Conservation (phyloP, 148 eudicot genomes). For the Silene uniflora region DNA sequence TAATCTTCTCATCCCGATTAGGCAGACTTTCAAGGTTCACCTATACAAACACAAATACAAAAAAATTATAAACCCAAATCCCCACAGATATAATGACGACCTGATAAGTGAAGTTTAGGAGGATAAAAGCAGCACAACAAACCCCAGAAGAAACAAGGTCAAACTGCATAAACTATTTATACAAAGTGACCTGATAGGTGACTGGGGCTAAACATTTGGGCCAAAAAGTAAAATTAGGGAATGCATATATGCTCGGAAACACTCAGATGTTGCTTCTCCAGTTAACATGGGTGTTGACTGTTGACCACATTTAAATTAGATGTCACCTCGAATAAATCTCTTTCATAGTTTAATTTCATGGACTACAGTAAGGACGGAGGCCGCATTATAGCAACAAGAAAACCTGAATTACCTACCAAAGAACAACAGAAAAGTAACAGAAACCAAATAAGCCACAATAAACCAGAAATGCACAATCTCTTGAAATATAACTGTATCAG, state of each 20-base stretch:
- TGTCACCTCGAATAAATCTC: neutral
- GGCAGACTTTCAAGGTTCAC: conserved; percentile 93
- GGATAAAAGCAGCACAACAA: neutral
- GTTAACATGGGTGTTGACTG: neutral
- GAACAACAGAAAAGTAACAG: neutral
- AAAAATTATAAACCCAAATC: neutral
- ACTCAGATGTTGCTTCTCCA: neutral
- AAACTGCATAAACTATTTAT: neutral
- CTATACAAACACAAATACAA: conserved; percentile 34
- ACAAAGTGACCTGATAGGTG: neutral
- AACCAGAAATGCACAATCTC: neutral
- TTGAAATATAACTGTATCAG: neutral
- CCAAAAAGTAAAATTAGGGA: neutral
- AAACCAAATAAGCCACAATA: neutral
- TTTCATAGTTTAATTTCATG: neutral
- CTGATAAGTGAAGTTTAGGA: neutral
- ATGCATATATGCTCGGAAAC: no score
- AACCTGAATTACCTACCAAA: neutral
- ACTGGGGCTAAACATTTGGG: neutral
- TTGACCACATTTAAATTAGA: neutral
- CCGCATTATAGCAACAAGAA: neutral
- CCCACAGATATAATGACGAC: neutral
- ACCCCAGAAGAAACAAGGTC: neutral
- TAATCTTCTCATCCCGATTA: conserved; percentile 92
- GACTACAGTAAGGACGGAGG: conserved; percentile 1